Evolutionary conservation across 208 protist species (phyloP).

Genomic region (Trypanosoma conorhini): DNA sequence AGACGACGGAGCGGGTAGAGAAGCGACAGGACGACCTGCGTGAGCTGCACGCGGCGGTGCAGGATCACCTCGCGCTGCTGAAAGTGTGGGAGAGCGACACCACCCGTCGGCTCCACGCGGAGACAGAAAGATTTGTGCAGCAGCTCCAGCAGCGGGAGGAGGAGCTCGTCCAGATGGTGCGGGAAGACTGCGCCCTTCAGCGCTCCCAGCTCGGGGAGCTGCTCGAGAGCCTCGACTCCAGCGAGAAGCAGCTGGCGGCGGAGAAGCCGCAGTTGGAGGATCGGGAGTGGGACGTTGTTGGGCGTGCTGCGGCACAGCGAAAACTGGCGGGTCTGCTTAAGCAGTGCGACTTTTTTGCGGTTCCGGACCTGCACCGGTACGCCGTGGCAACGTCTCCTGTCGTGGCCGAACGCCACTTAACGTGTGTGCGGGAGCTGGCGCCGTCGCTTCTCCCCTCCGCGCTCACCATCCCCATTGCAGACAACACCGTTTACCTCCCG

Average conservation of each 20-base stretch:
- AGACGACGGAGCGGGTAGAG: not conserved
- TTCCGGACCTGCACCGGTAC: conserved; percentile 5
- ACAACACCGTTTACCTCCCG: conserved; percentile 7
- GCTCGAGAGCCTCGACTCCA: not conserved
- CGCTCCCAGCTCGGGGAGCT: not conserved
- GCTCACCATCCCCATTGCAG: conserved; percentile 12
- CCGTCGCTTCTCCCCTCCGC: conserved; percentile 18
- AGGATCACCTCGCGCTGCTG: conserved; percentile 13
- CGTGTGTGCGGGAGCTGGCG: not conserved
- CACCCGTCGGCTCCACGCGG: not conserved
- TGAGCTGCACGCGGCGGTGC: conserved; percentile 15
- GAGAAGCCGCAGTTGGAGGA: conserved; percentile 3
- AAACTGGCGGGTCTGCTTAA: not conserved
- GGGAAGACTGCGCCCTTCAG: conserved; percentile 12
- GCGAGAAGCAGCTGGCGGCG: not conserved
- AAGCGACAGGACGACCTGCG: conserved; percentile 13
- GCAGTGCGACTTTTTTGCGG: conserved; percentile 15
- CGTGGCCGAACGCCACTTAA: conserved; percentile 15
- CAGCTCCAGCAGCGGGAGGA: conserved; percentile 6
- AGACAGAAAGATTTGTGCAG: not conserved
- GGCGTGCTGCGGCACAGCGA: not conserved
- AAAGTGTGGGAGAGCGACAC: conserved; percentile 5
- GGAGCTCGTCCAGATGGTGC: conserved; percentile 6
- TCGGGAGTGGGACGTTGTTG: not conserved
- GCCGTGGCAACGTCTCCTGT: conserved; percentile 3